Conservation (phyloP, 768 basidiomycete species). For the Paxillus rubicundulus region DNA sequence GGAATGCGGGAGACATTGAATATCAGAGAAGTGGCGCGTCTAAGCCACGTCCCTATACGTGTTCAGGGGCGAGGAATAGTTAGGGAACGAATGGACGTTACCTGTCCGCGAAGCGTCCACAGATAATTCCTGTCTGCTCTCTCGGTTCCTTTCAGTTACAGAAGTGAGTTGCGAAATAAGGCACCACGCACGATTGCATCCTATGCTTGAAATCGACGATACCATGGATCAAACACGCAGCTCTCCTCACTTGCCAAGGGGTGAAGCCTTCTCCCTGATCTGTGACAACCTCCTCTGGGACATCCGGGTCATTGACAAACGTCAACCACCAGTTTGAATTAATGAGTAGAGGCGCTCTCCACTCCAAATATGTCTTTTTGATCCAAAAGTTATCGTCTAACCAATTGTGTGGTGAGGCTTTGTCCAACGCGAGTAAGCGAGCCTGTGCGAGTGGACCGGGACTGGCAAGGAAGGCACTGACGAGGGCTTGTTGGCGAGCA, state of each 20-base stretch:
- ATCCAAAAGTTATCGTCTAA: constrained; percentile 92
- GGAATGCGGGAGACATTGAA: constrained; percentile 84
- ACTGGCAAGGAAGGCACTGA: constrained; percentile 12
- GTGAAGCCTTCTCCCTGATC: constrained; percentile 44
- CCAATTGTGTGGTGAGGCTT: constrained; percentile 86
- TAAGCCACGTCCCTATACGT: constrained; percentile 58
- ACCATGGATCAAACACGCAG: constrained; percentile 77
- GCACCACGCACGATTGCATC: constrained; percentile 53
- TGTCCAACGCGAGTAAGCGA: constrained; percentile 65
- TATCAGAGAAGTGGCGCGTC: constrained; percentile 52
- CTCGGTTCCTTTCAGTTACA: constrained; percentile 7
- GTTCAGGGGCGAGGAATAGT: not conserved
- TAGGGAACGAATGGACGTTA: constrained; percentile 17
- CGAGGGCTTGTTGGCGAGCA: constrained; percentile 19
- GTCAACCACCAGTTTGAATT: constrained; percentile 98
- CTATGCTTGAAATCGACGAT: constrained; percentile 70
- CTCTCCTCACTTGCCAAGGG: constrained; percentile 81
- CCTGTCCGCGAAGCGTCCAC: constrained; percentile 74
- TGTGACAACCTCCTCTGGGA: constrained; percentile 43
- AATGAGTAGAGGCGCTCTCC: constrained; percentile 78
- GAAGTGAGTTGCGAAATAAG: not conserved
- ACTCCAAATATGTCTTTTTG: constrained; percentile 83
- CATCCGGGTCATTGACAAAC: constrained; percentile 67
- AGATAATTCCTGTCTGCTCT: constrained; percentile 60
- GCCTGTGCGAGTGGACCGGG: constrained; percentile 20